Percentiles rank a stretch among this genome's conserved stretches.
phyloP scores from a whole-genome alignment of 2,329 filamentous ascomycete species.

The Aspergillus pseudonomiae region DNA sequence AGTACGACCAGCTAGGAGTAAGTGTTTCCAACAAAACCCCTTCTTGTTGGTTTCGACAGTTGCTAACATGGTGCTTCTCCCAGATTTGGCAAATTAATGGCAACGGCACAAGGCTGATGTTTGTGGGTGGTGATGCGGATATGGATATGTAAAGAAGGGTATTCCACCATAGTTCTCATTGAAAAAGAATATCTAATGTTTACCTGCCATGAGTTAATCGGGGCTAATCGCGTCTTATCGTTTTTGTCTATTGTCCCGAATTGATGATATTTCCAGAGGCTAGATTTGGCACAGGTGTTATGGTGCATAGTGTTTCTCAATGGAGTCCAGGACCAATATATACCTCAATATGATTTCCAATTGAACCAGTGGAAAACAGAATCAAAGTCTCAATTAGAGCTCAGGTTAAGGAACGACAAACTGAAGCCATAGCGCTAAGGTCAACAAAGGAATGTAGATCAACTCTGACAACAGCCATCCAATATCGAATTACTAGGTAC shows the following conservation, averaged over 20 bases:
- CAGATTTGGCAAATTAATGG: conserved; percentile 79
- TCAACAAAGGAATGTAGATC: background rate
- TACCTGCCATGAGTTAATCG: conserved; percentile 4
- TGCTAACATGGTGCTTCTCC: conserved; percentile 41
- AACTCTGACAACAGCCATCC: background rate
- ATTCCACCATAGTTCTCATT: conserved; percentile 8
- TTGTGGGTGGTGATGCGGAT: conserved; percentile 63
- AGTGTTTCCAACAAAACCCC: conserved; percentile 51
- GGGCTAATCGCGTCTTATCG: background rate
- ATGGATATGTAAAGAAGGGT: conserved; percentile 48
- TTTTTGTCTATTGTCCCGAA: background rate
- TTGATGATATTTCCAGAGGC: conserved; percentile 1
- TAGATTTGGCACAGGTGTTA: conserved; percentile 11
- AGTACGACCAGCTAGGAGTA: conserved; percentile 87
- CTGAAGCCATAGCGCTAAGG: background rate
- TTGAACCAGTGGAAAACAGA: background rate
- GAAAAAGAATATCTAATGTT: conserved; percentile 5
- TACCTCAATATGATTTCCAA: background rate
- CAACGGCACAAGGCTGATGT: conserved; percentile 70
- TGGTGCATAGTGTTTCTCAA: conserved; percentile 1
- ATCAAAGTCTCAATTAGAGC: background rate
- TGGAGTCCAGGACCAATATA: conserved; percentile 11
- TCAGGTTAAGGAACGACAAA: background rate
- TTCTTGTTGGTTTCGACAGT: background rate
- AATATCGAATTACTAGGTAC: background rate